These are phyloP conservation scores for Amanita fuliginea DNA, from an alignment of 768 basidiomycete species.

Conservation along the genomic window DNA sequence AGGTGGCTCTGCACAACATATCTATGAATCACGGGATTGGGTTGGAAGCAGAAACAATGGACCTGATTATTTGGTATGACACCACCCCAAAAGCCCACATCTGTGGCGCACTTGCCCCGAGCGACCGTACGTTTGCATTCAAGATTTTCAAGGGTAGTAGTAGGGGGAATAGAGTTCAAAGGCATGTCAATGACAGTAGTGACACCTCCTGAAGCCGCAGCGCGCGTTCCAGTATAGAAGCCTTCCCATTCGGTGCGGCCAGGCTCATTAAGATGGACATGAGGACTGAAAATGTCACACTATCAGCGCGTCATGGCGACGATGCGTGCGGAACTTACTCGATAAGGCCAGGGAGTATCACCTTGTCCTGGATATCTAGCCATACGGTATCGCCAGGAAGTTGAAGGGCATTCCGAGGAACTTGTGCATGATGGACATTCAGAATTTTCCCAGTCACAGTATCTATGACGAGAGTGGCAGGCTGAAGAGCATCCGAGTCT, in stretches of 20 bases:
- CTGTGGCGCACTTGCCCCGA: slow-evolving; percentile 59
- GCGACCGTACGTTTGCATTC: slow-evolving; percentile 64
- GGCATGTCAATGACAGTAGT: slow-evolving; percentile 98
- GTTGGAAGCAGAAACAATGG: neutral
- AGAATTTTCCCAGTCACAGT: slow-evolving; percentile 47
- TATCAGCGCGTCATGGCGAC: slow-evolving; percentile 4
- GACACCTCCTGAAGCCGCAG: slow-evolving; percentile 89
- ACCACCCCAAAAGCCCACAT: slow-evolving; percentile 93
- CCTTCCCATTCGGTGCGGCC: slow-evolving; percentile 94
- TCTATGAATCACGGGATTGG: neutral
- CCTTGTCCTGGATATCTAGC: slow-evolving; percentile 46
- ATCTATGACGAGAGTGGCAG: slow-evolving; percentile 61
- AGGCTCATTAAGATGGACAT: slow-evolving; percentile 92
- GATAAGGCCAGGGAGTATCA: slow-evolving; percentile 69
- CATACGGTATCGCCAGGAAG: slow-evolving; percentile 22
- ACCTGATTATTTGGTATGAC: slow-evolving; percentile 89
- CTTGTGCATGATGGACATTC: slow-evolving; percentile 27
- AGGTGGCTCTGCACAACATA: slow-evolving; percentile 47
- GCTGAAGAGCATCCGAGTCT: slow-evolving; percentile 29
- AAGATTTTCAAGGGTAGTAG: slow-evolving; percentile 75
- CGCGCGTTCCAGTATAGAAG: slow-evolving; percentile 82
- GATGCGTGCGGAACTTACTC: slow-evolving; percentile 40
- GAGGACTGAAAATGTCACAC: slow-evolving; percentile 38
- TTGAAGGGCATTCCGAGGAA: slow-evolving; percentile 19
- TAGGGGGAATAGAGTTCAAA: slow-evolving; percentile 93